These are phyloP conservation scores for Moricandia moricandioides DNA, from an alignment of 345 rosid species.

Conservation along the genomic window DNA sequence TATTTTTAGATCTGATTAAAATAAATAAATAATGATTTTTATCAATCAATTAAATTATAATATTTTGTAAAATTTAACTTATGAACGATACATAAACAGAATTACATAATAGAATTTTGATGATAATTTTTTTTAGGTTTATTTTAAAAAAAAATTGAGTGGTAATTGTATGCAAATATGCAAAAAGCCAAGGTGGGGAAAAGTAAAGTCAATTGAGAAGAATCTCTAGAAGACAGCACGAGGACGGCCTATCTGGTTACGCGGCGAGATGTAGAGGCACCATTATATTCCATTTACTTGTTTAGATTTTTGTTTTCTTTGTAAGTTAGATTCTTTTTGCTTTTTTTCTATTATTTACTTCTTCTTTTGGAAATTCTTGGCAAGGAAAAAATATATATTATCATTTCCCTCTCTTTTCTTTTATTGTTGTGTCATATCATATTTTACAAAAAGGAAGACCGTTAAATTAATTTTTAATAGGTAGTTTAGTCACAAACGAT, in stretches of 20 bases:
- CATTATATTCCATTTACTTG: conserved; percentile 11
- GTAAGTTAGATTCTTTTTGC: conserved; percentile 13
- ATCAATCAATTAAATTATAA: too few relatives aligned
- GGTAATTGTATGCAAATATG: not conserved
- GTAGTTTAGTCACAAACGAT: not conserved
- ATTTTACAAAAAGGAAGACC: conserved; percentile 1
- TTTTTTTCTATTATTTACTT: not conserved
- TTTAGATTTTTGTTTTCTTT: not conserved
- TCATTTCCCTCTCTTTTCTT: not conserved
- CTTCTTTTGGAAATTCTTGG: conserved; percentile 16
- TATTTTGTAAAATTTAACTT: too few relatives aligned
- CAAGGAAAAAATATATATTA: not conserved
- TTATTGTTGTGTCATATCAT: conserved; percentile 19
- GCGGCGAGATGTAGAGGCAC: conserved; percentile 28
- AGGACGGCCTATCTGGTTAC: conserved; percentile 29
- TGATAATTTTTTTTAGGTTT: too few relatives aligned
- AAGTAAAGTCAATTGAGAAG: not conserved
- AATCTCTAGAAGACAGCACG: conserved; percentile 16
- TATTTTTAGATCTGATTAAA: too few relatives aligned
- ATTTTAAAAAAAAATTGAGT: too few relatives aligned
- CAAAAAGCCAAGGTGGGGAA: not conserved
- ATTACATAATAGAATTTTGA: too few relatives aligned
- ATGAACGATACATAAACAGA: too few relatives aligned
- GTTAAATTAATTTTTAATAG: not conserved
- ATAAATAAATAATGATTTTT: too few relatives aligned